Evolutionary conservation across 352 stramenopile species (phyloP).

Genomic region (Phytophthora podocarpi): DNA sequence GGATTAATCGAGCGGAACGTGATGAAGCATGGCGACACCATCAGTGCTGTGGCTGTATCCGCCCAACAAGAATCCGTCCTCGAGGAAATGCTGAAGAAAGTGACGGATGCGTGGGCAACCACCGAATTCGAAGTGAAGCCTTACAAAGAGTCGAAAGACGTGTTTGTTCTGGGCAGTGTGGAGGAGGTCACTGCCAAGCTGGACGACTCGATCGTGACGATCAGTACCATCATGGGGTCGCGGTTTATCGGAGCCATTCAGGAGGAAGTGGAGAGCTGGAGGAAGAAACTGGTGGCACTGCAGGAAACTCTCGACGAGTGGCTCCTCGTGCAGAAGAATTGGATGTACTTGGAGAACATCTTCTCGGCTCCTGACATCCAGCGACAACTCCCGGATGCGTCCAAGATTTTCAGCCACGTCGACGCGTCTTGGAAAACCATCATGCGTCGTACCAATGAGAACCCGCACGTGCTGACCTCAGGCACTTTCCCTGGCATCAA

Average conservation of each 20-base stretch:
- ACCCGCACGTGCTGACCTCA: slow-evolving; percentile 85
- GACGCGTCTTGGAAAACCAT: slow-evolving; percentile 92
- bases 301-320: slow-evolving; percentile 91
- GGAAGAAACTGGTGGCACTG: slow-evolving; percentile 80
- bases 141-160: slow-evolving; percentile 94
- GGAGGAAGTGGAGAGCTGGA: slow-evolving; percentile 89
- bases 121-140: slow-evolving; percentile 93
- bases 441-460: slow-evolving; percentile 90
- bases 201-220: slow-evolving; percentile 94
- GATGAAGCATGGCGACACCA: slow-evolving; percentile 86
- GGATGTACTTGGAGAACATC: slow-evolving; percentile 90
- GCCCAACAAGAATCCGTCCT: slow-evolving; percentile 92
- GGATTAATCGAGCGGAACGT: slow-evolving; percentile 89
- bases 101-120: slow-evolving; percentile 88
- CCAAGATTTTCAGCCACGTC: slow-evolving; percentile 91
- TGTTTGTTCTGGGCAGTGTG: slow-evolving; percentile 92
- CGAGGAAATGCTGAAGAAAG: slow-evolving; percentile 94
- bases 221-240: slow-evolving; percentile 93
- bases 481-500: slow-evolving; percentile 82
- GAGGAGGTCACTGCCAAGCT: slow-evolving; percentile 91
- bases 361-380: slow-evolving; percentile 92
- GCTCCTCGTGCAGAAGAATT: slow-evolving; percentile 89
- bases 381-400: slow-evolving; percentile 87
- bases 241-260: slow-evolving; percentile 92
- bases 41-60: slow-evolving; percentile 84